phyloP scores from a whole-genome alignment of 1,284 basidiomycete species.

The Malassezia caprae region DNA sequence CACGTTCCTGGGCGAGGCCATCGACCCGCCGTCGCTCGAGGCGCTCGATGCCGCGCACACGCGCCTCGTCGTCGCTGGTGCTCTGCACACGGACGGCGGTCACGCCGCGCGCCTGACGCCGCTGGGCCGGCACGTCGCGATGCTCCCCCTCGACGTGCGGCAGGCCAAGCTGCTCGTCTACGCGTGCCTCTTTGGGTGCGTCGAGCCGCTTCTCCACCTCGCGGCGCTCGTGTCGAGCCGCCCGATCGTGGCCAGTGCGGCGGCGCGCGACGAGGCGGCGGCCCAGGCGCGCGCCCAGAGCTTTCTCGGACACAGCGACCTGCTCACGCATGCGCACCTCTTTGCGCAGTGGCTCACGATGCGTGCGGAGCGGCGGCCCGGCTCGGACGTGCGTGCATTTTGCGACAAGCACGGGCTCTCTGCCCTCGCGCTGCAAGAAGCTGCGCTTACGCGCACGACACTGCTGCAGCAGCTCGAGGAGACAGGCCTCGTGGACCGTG shows the following conservation, averaged over 20 bases:
- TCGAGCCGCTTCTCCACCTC: slow-evolving; percentile 41
- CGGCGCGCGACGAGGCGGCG: slow-evolving; percentile 60
- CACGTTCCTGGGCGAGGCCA: slow-evolving; percentile 61
- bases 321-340: slow-evolving; percentile 70
- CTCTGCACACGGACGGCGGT: slow-evolving; percentile 57
- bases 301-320: slow-evolving; percentile 65
- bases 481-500: slow-evolving; percentile 59
- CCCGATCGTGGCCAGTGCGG: slow-evolving; percentile 2
- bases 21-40: slow-evolving; percentile 68
- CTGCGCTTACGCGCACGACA: slow-evolving; percentile 67
- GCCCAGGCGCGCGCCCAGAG: slow-evolving; percentile 45
- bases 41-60: slow-evolving; percentile 71
- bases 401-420: slow-evolving; percentile 86
- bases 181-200: slow-evolving; percentile 39
- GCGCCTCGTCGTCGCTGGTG: slow-evolving; percentile 68
- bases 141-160: slow-evolving; percentile 77
- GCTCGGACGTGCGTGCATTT: slow-evolving; percentile 56
- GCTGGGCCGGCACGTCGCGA: slow-evolving; percentile 69
- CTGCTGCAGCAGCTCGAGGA: slow-evolving; percentile 64
- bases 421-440: slow-evolving; percentile 63
- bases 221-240: slow-evolving; percentile 68
- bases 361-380: slow-evolving; percentile 53
- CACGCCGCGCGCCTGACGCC: slow-evolving; percentile 59
- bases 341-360: slow-evolving; percentile 61
- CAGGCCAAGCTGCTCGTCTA: slow-evolving; percentile 63